Base-by-base conservation (phyloP, 192 early-diverging fungal species). In the Radiomyces spectabilis region DNA sequence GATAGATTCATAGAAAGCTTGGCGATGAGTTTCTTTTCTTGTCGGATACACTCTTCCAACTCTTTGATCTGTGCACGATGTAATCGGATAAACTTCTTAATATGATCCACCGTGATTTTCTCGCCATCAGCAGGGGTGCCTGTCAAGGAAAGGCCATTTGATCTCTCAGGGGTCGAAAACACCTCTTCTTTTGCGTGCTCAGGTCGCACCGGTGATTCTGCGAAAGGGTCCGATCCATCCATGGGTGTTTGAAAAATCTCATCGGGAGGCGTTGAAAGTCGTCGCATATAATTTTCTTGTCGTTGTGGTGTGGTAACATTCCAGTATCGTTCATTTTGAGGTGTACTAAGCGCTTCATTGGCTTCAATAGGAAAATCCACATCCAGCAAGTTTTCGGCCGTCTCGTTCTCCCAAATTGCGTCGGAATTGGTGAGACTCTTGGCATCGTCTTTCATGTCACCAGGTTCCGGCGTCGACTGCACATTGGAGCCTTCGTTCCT, bases 341-440 rank as follows among this genome's bases (percentile, higher is more conserved):
- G 62, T 27, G 62, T 64, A 8, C 40, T 33, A 5, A 64, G 10
- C 2, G 39, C 46, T 2, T 41, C 39, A 15, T 32, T 45, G 43
- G 15, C 33, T 38, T 69, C 68, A 29, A 44, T 49, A 16, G 69
- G 57, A 33, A 74, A 64, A 18, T 74, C 68, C 24, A 68, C 69
- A 32, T 65, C 65, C 38, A 75, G 55, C 1, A 71, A 49, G 8
- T 68, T 53, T 10, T 57, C 51, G 30, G 64, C 59, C 8, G 53
- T 58, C n/a, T 68, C 59, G 15, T 68, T 65, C 5, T 75, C 63
- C 9, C 60, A 61, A n/a, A 61, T 24, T 13, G 63, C 46, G 34
- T 63, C 63, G 1, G 57, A 57, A 8, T 50, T 55, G 7, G 60
- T 53, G n/a, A 66, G 59, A 39, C 57, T 60, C 10, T 42, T 38